A percentile compares a stretch with the other conserved stretches of the same genome.
These are phyloP conservation scores for Lactarius psammicola DNA, from an alignment of 768 basidiomycete species.

Conservation along the genomic window DNA sequence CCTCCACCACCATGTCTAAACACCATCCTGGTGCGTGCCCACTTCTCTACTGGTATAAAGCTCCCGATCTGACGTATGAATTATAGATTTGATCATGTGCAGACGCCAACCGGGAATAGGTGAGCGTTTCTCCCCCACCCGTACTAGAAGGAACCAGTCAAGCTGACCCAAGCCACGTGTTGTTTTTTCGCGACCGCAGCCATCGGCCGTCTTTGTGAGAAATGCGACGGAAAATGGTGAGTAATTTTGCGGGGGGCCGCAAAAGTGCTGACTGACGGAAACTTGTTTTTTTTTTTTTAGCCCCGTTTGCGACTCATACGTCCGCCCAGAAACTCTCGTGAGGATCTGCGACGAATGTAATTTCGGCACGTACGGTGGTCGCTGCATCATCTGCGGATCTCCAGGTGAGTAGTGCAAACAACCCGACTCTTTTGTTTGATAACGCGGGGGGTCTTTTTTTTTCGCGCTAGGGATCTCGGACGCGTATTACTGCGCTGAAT, in stretches of 20 bases:
- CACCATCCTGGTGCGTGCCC: conserved; percentile 37
- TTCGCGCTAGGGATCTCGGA: conserved; percentile 87
- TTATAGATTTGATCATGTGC: conserved; percentile 94
- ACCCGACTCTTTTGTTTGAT: conserved; percentile 1
- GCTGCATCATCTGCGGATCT: conserved; percentile 96
- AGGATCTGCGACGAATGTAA: conserved; percentile 99
- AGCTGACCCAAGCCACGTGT: conserved; percentile 15
- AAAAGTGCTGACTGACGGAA: no score
- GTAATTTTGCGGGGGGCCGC: no score
- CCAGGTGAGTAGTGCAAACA: conserved; percentile 58
- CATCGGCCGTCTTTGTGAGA: conserved; percentile 97
- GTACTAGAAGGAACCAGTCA: not conserved
- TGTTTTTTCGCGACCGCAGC: conserved; percentile 60
- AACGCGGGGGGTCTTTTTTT: no score
- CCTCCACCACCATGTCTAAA: conserved; percentile 35
- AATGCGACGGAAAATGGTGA: conserved; percentile 99
- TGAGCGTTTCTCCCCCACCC: conserved; percentile 37
- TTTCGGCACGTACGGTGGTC: conserved; percentile 95
- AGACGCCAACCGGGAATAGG: conserved; percentile 97
- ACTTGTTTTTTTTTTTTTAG: no score
- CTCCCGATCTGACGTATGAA: not conserved
- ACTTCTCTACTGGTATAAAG: not conserved
- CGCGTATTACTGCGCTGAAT: conserved; percentile 98
- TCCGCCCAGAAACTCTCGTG: conserved; percentile 95
- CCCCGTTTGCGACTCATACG: conserved; percentile 98